Evolutionary conservation across 371 early-diverging fungal species (phyloP).

Genomic region (Rhizopus delemar): DNA sequence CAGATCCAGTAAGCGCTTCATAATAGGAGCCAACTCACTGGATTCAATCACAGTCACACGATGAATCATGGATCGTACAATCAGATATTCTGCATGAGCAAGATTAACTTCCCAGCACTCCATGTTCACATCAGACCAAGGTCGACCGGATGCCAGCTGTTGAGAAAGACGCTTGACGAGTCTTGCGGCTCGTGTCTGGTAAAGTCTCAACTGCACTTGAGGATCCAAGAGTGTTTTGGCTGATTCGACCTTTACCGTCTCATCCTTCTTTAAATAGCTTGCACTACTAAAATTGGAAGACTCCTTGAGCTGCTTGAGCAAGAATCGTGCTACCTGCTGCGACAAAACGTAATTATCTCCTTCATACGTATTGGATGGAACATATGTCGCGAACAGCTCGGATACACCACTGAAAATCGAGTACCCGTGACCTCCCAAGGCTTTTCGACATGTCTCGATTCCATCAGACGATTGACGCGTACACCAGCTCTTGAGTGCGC

Average conservation of each 20-base stretch:
- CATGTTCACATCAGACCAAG: conserved; percentile 58
- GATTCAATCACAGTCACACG: conserved; percentile 1
- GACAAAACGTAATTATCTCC: conserved; percentile 78
- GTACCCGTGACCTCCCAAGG: conserved; percentile 86
- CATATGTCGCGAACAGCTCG: conserved; percentile 62
- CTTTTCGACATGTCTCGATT: conserved; percentile 75
- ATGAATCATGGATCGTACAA: conserved; percentile 23
- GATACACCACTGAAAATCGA: conserved; percentile 73
- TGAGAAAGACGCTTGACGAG: conserved; percentile 50
- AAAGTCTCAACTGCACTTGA: conserved; percentile 55
- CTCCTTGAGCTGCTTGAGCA: conserved; percentile 58
- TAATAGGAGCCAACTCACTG: conserved; percentile 16
- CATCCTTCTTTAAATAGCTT: conserved; percentile 6
- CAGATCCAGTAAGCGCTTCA: conserved; percentile 37
- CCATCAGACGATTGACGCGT: conserved; percentile 70
- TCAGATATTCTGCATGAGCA: conserved; percentile 49
- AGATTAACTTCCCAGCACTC: conserved; percentile 56
- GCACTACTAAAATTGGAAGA: neutral
- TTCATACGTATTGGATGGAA: conserved; percentile 61
- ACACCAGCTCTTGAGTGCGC: conserved; percentile 76
- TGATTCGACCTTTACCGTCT: neutral
- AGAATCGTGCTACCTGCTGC: conserved; percentile 67
- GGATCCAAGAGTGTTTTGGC: conserved; percentile 33
- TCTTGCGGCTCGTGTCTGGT: conserved; percentile 63
- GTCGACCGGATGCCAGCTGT: conserved; percentile 33